Conservation (phyloP, 345 rosid genomes). For the Gynandropsis gynandra region DNA sequence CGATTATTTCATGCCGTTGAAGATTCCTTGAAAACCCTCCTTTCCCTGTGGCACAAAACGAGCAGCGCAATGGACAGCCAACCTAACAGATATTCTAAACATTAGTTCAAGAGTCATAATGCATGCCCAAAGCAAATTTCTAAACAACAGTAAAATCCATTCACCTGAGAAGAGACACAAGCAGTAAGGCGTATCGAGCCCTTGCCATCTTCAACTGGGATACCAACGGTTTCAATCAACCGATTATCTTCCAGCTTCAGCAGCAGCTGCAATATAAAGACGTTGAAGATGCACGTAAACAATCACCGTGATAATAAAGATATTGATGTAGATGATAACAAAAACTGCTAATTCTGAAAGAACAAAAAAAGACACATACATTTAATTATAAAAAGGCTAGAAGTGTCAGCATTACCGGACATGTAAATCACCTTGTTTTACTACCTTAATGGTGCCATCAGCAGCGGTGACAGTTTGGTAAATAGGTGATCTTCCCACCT, state of each 20-base stretch:
- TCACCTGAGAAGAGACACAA: slow-evolving; percentile 91
- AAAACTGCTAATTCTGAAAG: no score
- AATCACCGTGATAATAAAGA: not conserved
- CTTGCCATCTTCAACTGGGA: slow-evolving; percentile 74
- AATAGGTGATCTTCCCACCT: slow-evolving; percentile 71
- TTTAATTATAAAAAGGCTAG: no score
- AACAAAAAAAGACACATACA: no score
- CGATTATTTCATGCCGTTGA: slow-evolving; percentile 73
- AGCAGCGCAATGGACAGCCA: slow-evolving; percentile 91
- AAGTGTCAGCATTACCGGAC: slow-evolving; percentile 12
- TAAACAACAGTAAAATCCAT: slow-evolving; percentile 8
- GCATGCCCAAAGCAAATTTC: slow-evolving; percentile 11
- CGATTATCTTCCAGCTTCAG: slow-evolving; percentile 77
- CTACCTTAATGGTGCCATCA: slow-evolving; percentile 94
- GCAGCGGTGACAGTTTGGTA: slow-evolving; percentile 62
- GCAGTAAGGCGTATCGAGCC: slow-evolving; percentile 88
- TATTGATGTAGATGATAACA: no score
- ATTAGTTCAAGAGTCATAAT: slow-evolving; percentile 11
- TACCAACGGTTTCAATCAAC: slow-evolving; percentile 94
- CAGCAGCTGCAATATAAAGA: slow-evolving; percentile 49
- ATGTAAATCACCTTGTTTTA: not conserved
- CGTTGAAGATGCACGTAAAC: no score
- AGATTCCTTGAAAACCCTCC: slow-evolving; percentile 97
- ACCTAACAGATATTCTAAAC: slow-evolving; percentile 45
- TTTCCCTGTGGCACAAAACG: slow-evolving; percentile 98